Conservation (phyloP, 2,329 filamentous ascomycete species). For the Xylaria sp. region DNA sequence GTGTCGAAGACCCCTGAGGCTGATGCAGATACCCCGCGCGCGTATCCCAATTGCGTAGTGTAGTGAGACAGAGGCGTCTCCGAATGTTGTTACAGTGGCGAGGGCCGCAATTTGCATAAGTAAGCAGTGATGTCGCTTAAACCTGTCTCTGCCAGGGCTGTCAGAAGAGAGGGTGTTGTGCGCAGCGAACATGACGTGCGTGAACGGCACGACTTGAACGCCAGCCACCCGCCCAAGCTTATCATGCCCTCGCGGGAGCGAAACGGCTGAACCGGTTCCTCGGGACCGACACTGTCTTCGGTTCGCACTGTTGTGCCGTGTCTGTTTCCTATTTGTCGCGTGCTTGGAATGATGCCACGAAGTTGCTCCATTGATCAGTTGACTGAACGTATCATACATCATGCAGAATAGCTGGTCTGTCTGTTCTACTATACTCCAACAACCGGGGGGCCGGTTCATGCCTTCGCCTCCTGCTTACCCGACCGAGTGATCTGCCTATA, state of each 20-base stretch:
- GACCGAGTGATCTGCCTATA: background rate
- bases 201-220: background rate
- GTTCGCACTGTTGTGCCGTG: conserved; percentile 10
- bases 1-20: background rate
- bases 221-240: background rate
- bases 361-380: background rate
- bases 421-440: background rate
- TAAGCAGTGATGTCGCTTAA: background rate
- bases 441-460: background rate
- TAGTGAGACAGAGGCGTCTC: background rate
- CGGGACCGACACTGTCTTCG: conserved; percentile 21
- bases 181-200: background rate
- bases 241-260: background rate
- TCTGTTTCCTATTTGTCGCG: background rate
- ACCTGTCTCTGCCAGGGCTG: background rate
- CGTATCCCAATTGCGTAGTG: background rate
- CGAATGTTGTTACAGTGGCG: background rate
- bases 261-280: conserved; percentile 20
- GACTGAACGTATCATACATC: too few species aligned
- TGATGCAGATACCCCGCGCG: background rate
- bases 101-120: background rate
- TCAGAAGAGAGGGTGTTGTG: background rate
- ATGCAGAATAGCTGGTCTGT: too few species aligned
- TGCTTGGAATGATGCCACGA: background rate
- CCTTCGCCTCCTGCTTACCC: background rate